Conservation (phyloP, 2,329 filamentous ascomycete genomes). For the Aspergillus cejpii region DNA sequence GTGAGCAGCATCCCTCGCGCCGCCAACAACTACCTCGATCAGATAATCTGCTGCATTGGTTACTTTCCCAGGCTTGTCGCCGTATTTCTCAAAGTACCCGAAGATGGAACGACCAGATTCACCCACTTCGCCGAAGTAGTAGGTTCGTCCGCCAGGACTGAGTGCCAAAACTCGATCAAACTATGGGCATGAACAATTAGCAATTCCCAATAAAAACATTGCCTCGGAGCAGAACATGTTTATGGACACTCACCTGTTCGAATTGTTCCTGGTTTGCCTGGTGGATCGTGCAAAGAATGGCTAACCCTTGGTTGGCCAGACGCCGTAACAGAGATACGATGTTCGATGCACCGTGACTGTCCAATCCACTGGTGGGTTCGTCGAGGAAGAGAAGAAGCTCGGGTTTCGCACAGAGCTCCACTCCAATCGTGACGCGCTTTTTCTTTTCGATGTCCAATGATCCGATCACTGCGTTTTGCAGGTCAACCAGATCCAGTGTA, state of each 20-base stretch:
- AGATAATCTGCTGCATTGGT: conserved; percentile 58
- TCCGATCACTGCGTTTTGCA: conserved; percentile 57
- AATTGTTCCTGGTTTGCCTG: conserved; percentile 60
- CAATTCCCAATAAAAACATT: too few relatives aligned
- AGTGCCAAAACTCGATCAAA: conserved; percentile 63
- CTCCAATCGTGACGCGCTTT: conserved; percentile 62
- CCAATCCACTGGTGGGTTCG: conserved; percentile 60
- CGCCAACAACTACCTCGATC: conserved; percentile 53
- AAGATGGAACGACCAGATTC: conserved; percentile 56
- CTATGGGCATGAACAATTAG: conserved; percentile 35
- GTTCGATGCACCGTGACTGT: conserved; percentile 57
- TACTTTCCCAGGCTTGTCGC: conserved; percentile 53
- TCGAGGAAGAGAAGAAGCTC: conserved; percentile 60
- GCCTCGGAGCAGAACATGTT: neutral
- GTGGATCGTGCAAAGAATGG: conserved; percentile 63
- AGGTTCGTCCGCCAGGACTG: conserved; percentile 59
- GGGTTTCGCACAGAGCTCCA: conserved; percentile 60
- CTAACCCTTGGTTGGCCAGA: conserved; percentile 55
- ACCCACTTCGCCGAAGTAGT: conserved; percentile 63
- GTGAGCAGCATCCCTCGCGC: conserved; percentile 44
- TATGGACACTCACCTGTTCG: conserved; percentile 25
- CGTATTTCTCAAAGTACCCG: conserved; percentile 57
- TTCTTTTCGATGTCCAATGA: conserved; percentile 59
- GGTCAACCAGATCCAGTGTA: conserved; percentile 52
- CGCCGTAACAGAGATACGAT: conserved; percentile 60